Evolutionary conservation across 306 rosid species (phyloP).

Genomic region (Boehmeria nivea): DNA sequence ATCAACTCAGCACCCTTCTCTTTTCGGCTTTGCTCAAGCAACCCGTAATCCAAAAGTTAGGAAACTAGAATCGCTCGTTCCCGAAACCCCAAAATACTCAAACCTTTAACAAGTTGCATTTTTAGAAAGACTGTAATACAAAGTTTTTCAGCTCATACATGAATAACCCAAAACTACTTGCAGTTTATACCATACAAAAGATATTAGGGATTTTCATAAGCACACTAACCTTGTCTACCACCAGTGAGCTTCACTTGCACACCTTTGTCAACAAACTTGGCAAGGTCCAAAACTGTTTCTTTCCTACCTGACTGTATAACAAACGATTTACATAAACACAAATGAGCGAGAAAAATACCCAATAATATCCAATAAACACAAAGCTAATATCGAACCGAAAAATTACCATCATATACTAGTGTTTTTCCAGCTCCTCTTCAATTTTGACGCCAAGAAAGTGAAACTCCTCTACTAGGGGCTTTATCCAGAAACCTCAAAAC

Average conservation of each 20-base stretch:
- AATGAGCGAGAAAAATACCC: no score
- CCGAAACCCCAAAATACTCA: no score
- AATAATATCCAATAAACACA: no score
- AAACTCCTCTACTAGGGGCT: background rate
- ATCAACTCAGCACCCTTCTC: background rate
- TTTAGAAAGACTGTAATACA: background rate
- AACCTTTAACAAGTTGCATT: background rate
- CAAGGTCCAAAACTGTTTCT: constrained; percentile 82
- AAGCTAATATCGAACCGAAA: background rate
- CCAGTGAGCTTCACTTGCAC: constrained; percentile 91
- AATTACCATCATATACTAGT: constrained; percentile 24
- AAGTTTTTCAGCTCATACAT: background rate
- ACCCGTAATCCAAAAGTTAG: background rate
- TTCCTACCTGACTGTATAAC: constrained; percentile 57
- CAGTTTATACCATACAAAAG: background rate
- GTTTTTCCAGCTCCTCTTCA: constrained; percentile 14
- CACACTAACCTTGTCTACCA: constrained; percentile 66
- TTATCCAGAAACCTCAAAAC: constrained; percentile 1
- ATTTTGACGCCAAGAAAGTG: background rate
- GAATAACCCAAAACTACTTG: background rate
- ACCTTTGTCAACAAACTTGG: constrained; percentile 90
- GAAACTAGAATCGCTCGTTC: no score
- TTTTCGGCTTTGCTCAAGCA: background rate
- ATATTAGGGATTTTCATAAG: background rate
- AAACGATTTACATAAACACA: background rate